phyloP scores from a whole-genome alignment of 495 filamentous ascomycete species.

The Penicillium mononematosum region DNA sequence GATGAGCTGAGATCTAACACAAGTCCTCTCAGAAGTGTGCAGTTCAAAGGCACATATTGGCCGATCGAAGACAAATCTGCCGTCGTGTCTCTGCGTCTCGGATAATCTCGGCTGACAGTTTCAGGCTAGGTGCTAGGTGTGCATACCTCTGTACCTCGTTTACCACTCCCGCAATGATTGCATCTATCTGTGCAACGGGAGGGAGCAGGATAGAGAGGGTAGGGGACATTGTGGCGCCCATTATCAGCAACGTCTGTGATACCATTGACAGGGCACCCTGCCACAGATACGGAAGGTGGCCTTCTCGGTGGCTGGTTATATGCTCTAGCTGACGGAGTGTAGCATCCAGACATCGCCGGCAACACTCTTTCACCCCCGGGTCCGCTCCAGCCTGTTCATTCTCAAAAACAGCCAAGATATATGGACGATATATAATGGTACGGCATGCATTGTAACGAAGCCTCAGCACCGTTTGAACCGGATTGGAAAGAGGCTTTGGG shows the following conservation, averaged over 20 bases:
- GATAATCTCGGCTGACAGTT: conserved; percentile 71
- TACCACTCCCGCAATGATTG: conserved; percentile 72
- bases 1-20: not conserved
- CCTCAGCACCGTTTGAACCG: conserved; percentile 74
- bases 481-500: conserved; percentile 60
- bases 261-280: conserved; percentile 81
- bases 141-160: conserved; percentile 70
- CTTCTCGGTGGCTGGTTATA: conserved; percentile 75
- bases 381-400: conserved; percentile 71
- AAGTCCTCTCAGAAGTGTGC: not conserved
- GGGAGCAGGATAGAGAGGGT: conserved; percentile 66
- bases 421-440: conserved; percentile 81
- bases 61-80: conserved; percentile 37
- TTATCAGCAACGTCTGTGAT: conserved; percentile 74
- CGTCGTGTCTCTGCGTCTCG: conserved; percentile 72
- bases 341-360: conserved; percentile 78
- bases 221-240: conserved; percentile 82
- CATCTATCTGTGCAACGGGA: conserved; percentile 60
- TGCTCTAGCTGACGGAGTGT: conserved; percentile 77
- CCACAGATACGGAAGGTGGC: conserved; percentile 85
- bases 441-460: conserved; percentile 80
- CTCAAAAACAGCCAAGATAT: conserved; percentile 75
- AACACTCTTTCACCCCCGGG: conserved; percentile 68
- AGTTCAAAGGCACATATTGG: conserved; percentile 12
- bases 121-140: conserved; percentile 71